Conservation (phyloP, 768 basidiomycete genomes). For the Boletus sp. region DNA sequence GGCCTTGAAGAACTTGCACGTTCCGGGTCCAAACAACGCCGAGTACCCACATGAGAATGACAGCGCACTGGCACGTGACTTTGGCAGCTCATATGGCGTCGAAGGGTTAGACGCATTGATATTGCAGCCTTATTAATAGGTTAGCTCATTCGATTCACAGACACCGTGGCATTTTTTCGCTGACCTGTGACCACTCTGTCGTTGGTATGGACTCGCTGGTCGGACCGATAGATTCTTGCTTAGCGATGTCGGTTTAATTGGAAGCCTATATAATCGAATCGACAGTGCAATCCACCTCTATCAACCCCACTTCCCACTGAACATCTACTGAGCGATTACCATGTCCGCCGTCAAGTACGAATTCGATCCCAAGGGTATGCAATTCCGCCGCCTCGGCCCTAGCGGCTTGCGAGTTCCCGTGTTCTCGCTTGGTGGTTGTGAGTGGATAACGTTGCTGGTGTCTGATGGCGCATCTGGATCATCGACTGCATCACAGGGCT, state of each 20-base stretch:
- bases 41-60: background rate
- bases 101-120: too few species aligned
- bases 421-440: conserved; percentile 53
- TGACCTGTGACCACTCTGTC: background rate
- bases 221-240: conserved; percentile 11
- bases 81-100: background rate
- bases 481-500: conserved; percentile 33
- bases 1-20: background rate
- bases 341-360: conserved; percentile 32
- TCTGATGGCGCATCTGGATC: background rate
- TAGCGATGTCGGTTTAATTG: conserved; percentile 1
- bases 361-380: conserved; percentile 40
- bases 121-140: background rate
- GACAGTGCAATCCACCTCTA: background rate
- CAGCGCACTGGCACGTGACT: background rate
- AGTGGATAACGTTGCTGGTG: background rate
- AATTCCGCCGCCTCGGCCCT: conserved; percentile 42
- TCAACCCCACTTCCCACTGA: background rate
- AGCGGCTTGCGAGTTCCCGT: conserved; percentile 50
- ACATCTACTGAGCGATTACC: background rate
- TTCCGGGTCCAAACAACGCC: background rate
- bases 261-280: conserved; percentile 20
- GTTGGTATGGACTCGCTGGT: background rate
- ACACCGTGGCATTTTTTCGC: background rate
- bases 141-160: background rate